These are phyloP conservation scores for Periconia digitata DNA, from an alignment of 2,329 filamentous ascomycete genomes.

Conservation along the genomic window DNA sequence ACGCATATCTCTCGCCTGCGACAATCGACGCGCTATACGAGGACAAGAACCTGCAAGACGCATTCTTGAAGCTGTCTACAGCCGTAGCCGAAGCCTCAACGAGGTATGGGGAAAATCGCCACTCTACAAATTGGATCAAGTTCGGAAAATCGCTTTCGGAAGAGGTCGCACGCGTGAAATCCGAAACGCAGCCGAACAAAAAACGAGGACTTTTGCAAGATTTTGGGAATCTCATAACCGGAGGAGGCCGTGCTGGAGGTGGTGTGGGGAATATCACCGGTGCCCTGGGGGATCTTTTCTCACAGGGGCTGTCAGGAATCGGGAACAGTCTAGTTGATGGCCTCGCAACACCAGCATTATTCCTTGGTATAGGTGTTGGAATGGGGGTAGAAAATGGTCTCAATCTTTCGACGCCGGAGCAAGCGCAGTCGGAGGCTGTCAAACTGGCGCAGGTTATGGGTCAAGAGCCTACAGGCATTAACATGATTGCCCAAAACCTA, in stretches of 20 bases:
- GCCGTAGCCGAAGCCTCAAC: slow-evolving; percentile 23
- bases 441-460: slow-evolving; percentile 22
- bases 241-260: neutral
- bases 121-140: slow-evolving; percentile 11
- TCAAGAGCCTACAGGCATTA: slow-evolving; percentile 23
- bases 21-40: slow-evolving; percentile 28
- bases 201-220: slow-evolving; percentile 14
- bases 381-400: slow-evolving; percentile 29
- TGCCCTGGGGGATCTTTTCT: slow-evolving; percentile 13
- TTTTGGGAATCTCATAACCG: slow-evolving; percentile 9
- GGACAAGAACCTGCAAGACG: slow-evolving; percentile 22
- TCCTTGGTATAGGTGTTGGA: slow-evolving; percentile 34
- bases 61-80: slow-evolving; percentile 24
- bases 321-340: slow-evolving; percentile 14
- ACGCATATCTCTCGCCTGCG: slow-evolving; percentile 18
- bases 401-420: slow-evolving; percentile 21
- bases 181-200: neutral
- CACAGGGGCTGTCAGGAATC: slow-evolving; percentile 10
- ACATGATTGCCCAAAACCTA: slow-evolving; percentile 28
- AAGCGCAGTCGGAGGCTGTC: slow-evolving; percentile 19
- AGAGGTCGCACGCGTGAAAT: slow-evolving; percentile 9
- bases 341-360: slow-evolving; percentile 28
- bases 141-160: slow-evolving; percentile 21
- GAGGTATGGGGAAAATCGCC: slow-evolving; percentile 17
- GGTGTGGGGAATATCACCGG: slow-evolving; percentile 11